Evolutionary conservation across 176 grass and related monocot genomes (phyloP).

Genomic region (Oryza brachyantha): DNA sequence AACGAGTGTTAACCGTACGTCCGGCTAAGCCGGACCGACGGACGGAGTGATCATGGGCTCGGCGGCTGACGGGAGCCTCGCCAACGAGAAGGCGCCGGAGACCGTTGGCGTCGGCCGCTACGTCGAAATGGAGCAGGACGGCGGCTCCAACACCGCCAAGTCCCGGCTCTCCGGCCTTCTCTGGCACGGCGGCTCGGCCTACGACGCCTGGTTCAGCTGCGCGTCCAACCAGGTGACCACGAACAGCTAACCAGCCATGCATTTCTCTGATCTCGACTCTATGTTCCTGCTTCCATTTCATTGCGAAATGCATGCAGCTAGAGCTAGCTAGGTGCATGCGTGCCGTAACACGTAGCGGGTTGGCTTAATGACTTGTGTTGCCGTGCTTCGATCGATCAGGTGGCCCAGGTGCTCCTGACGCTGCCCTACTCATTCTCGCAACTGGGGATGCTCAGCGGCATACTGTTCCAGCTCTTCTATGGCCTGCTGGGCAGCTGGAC

Average conservation of each 20-base stretch:
- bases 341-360: too few species aligned
- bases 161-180: constrained; percentile 83
- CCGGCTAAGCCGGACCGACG: background rate
- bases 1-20: background rate
- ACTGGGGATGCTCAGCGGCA: constrained; percentile 92
- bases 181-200: constrained; percentile 97
- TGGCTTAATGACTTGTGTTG: too few species aligned
- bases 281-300: background rate
- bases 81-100: constrained; percentile 78
- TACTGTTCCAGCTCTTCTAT: constrained; percentile 94
- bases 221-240: constrained; percentile 87
- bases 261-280: background rate
- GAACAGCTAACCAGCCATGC: background rate
- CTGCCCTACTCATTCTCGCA: constrained; percentile 98
- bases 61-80: constrained; percentile 41
- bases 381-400: constrained; percentile 44
- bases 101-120: constrained; percentile 72
- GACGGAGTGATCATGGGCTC: constrained; percentile 46
- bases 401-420: constrained; percentile 96
- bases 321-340: background rate
- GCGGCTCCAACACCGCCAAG: constrained; percentile 42
- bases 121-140: constrained; percentile 87
- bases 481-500: constrained; percentile 97
- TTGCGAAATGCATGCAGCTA: background rate
- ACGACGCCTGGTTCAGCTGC: constrained; percentile 99